Evolutionary conservation across 2,329 filamentous ascomycete genomes (phyloP).

Genomic region (Colletotrichum lini): DNA sequence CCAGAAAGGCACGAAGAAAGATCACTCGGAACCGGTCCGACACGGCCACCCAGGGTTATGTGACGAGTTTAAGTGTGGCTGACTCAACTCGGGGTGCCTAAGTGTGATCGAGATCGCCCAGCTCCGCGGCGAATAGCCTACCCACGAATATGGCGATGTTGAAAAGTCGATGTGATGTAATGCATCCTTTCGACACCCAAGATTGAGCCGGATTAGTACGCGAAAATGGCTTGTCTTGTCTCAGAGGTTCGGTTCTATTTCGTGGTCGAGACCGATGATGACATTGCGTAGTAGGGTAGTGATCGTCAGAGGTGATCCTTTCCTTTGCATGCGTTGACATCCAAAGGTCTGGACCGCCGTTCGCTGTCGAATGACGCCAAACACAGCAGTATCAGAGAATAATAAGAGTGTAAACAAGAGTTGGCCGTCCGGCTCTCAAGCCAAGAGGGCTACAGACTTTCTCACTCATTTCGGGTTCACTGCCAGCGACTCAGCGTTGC

Average conservation of each 20-base stretch:
- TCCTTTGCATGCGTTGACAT: not conserved
- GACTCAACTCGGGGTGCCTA: too few species aligned
- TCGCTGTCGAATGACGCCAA: not conserved
- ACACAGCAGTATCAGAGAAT: not conserved
- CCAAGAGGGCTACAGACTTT: not conserved
- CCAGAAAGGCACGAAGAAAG: not conserved
- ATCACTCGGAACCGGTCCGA: not conserved
- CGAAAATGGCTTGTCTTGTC: not conserved
- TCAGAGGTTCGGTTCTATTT: not conserved
- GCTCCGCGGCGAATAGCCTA: not conserved
- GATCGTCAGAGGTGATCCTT: conserved; percentile 4
- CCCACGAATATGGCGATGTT: not conserved
- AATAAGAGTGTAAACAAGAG: too few species aligned
- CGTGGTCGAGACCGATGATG: not conserved
- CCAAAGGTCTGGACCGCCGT: not conserved
- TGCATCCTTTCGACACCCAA: not conserved
- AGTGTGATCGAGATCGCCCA: not conserved
- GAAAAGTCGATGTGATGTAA: not conserved
- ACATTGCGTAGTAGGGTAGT: not conserved
- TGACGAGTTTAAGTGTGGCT: too few species aligned
- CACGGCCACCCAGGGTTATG: not conserved
- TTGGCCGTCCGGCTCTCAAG: not conserved
- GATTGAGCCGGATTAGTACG: not conserved
- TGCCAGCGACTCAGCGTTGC: not conserved
- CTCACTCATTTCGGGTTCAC: not conserved